Conservation (phyloP, 2,329 filamentous ascomycete genomes). For the Camptophora hylomeconis region DNA sequence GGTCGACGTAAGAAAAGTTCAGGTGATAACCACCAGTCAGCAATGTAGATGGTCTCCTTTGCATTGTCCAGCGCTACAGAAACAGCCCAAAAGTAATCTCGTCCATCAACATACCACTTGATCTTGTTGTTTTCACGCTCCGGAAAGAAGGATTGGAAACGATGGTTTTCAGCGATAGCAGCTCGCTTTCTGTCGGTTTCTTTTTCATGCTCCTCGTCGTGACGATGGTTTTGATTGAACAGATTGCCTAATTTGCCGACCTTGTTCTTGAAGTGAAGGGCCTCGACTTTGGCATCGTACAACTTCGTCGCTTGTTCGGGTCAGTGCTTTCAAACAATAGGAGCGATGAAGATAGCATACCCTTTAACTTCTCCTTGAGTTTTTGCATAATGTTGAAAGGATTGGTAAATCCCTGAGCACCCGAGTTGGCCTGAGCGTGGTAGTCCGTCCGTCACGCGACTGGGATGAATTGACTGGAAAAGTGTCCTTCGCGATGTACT, state of each 20-base stretch:
- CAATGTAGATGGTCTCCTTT: conserved; percentile 88
- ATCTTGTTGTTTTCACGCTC: conserved; percentile 71
- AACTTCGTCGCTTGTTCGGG: conserved; percentile 23
- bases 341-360: conserved; percentile 7
- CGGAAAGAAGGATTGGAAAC: conserved; percentile 84
- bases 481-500: too few species aligned
- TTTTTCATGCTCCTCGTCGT: conserved; percentile 87
- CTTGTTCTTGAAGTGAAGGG: conserved; percentile 47
- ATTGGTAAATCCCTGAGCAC: too few species aligned
- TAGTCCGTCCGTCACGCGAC: too few species aligned
- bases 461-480: too few species aligned
- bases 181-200: conserved; percentile 68
- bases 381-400: too few species aligned
- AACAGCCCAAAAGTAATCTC: conserved; percentile 92
- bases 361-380: conserved; percentile 17
- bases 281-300: conserved; percentile 35
- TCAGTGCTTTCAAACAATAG: background rate
- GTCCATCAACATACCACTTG: conserved; percentile 96
- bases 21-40: conserved; percentile 89
- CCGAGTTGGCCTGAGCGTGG: too few species aligned
- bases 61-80: conserved; percentile 80
- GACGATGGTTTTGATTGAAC: conserved; percentile 78
- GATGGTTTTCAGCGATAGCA: conserved; percentile 57
- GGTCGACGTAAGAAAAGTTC: conserved; percentile 63
- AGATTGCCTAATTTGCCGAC: conserved; percentile 53